Evolutionary conservation across 495 filamentous ascomycete species (phyloP).

Genomic region (Oidiodendron maius): DNA sequence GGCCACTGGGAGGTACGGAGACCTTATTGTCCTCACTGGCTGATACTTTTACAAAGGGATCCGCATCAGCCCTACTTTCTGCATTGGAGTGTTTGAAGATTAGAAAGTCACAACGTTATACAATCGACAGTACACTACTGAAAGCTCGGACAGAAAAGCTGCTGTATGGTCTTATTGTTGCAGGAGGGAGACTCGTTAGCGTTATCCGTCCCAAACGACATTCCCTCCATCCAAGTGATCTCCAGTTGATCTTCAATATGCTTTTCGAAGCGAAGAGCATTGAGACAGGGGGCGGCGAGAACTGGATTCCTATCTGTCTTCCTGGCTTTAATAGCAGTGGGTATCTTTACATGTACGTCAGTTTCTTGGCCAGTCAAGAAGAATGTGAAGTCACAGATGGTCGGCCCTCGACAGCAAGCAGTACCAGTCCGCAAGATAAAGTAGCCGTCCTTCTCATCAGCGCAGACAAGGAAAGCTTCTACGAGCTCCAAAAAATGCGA

Average conservation of each 20-base stretch:
- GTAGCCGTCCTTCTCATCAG: constrained; percentile 91
- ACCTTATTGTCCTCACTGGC: constrained; percentile 83
- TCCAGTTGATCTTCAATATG: constrained; percentile 98
- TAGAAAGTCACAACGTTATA: constrained; percentile 76
- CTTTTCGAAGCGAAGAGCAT: constrained; percentile 92
- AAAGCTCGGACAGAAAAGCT: constrained; percentile 68
- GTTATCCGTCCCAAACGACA: constrained; percentile 93
- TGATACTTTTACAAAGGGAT: constrained; percentile 90
- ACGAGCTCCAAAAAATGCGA: constrained; percentile 79
- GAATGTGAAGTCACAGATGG: constrained; percentile 5
- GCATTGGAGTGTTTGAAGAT: constrained; percentile 87
- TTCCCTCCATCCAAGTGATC: constrained; percentile 89
- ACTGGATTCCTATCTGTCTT: constrained; percentile 94
- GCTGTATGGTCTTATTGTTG: constrained; percentile 90
- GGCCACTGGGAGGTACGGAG: constrained; percentile 92
- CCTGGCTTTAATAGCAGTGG: constrained; percentile 96
- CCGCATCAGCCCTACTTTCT: constrained; percentile 79
- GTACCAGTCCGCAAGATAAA: constrained; percentile 49
- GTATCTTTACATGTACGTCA: constrained; percentile 99
- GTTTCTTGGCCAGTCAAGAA: constrained; percentile 56
- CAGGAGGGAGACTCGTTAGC: constrained; percentile 88
- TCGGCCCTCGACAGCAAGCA: constrained; percentile 12
- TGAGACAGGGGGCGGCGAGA: constrained; percentile 81
- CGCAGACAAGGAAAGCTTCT: constrained; percentile 88
- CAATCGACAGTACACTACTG: constrained; percentile 81